Evolutionary conservation across 345 rosid genomes (phyloP), one percentile per base, ranked within the genome.

Genomic region (Ceriops zippeliana): DNA sequence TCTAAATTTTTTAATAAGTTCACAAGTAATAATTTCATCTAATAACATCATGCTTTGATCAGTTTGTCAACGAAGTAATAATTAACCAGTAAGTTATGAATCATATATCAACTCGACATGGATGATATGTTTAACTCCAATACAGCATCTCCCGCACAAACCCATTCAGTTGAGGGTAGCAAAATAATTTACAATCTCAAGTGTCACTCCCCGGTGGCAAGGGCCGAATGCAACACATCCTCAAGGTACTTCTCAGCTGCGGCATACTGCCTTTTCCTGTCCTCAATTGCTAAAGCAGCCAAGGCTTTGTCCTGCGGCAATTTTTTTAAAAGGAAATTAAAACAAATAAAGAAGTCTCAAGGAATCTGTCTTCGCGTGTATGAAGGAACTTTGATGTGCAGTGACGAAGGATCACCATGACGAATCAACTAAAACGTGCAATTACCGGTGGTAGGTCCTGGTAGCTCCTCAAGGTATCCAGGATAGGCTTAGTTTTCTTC

Each of bases 401-500:
- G 52, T 42, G 49, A 42, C 15, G 49, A 13, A 42, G 19, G 5
- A 42, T 22, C 53, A 35, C 17, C 59, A 30, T 49, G 72, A 7
- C 24, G 26, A 10, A n/a, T 67, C 19, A 30, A 60, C 20, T 51
- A 31, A 32, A 52, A 59, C 11, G 57, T 10, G 60, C 10, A 37
- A 62, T 79, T 87, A 93, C 97, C 76, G 97, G 97, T 26, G 97
- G 97, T 73, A 93, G 82, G 80, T 93, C 99, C 73, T 93, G 96
- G 85, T 93, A 93, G 82, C 96, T 91, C 79, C 96, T 85, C 76
- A 93, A 74, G 57, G 96, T 91, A 76, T 91, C 97, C 42, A 88
- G 72, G 58, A 95, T 91, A 34, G 97, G 99, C 63, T 89, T 91
- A 3, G 99, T 95, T 84, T 85, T 87, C 83, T 84, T 95, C 75